Percentiles rank a stretch among this genome's conserved stretches.
phyloP scores from a whole-genome alignment of 2,329 filamentous ascomycete species.

The Passalora sequoiae region DNA sequence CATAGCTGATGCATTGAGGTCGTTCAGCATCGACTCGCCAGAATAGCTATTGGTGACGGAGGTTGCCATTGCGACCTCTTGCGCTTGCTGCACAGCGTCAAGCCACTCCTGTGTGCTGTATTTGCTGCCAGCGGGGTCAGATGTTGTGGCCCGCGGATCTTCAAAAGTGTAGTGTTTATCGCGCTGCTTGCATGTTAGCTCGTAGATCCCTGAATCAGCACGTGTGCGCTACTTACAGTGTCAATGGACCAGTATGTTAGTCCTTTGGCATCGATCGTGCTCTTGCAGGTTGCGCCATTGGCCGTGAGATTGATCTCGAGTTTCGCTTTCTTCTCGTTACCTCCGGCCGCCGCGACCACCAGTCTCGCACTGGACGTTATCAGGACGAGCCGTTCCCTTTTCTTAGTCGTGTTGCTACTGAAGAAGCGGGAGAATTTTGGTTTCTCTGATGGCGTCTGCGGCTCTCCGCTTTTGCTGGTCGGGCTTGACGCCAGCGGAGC shows the following conservation, averaged over 20 bases:
- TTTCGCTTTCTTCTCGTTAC: slow-evolving; percentile 93
- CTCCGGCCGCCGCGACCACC: slow-evolving; percentile 82
- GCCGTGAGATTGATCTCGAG: slow-evolving; percentile 80
- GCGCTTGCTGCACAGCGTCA: slow-evolving; percentile 77
- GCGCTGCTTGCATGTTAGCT: slow-evolving; percentile 50
- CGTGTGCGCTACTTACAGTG: slow-evolving; percentile 65
- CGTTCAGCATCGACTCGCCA: slow-evolving; percentile 45
- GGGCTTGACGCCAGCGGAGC: slow-evolving; percentile 71
- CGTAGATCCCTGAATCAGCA: slow-evolving; percentile 15
- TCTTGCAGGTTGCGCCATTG: slow-evolving; percentile 71
- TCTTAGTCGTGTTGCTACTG: slow-evolving; percentile 83
- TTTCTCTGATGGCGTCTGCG: slow-evolving; percentile 48
- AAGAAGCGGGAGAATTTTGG: slow-evolving; percentile 94
- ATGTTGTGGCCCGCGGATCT: slow-evolving; percentile 70
- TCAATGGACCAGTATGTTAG: slow-evolving; percentile 85
- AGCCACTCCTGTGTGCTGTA: slow-evolving; percentile 85
- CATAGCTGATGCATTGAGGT: slow-evolving; percentile 47
- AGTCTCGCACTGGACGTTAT: slow-evolving; percentile 87
- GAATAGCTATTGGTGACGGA: slow-evolving; percentile 58
- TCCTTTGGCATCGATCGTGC: slow-evolving; percentile 78
- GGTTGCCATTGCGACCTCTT: slow-evolving; percentile 72
- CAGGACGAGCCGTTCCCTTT: slow-evolving; percentile 88
- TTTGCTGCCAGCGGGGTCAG: slow-evolving; percentile 58
- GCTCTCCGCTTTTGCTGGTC: slow-evolving; percentile 64
- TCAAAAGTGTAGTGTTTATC: slow-evolving; percentile 92